Base-by-base conservation (phyloP, 371 early-diverging fungal genomes). In the Rhizomucor pusillus region DNA sequence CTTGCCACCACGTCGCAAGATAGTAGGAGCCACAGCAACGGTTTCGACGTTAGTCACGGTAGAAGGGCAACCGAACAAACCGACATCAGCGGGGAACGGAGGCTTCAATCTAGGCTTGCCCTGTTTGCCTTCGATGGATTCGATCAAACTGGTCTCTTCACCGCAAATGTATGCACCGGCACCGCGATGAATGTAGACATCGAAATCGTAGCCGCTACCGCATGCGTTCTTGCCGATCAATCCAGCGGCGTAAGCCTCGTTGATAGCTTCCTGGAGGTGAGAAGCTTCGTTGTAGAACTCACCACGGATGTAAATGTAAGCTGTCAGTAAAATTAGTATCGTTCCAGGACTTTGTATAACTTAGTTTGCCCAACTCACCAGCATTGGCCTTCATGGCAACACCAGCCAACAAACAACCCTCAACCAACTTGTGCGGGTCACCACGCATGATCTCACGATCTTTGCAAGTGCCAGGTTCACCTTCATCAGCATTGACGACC, bases 101-200 rank as follows among this genome's bases (percentile, higher is more conserved):
- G 98, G 98, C 91, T 98, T 98, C 65, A 98, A 73, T 63, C 98
- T 85, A 24, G 98, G 98, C 85, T 98, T 98, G 39, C 98, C 98
- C 65, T 92, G 93, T 80, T 97, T 97, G 59, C 98, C 98, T 72
- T 98, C 98, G 47, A 98, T 84, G 34, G 93, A 92, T 81, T 98
- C 98, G 65, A 98, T 98, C 66, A 98, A 83, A 52, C 94, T 91
- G 20, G 98, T 98, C 71, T 98, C 98, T 69, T 98, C 98, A 65
- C 98, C 98, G 67, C 98, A 98, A 62, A 98, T 95, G 70, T 98
- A 98, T 34, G 97, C 98, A 65, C 98, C 95, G 43, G 94, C 98
- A 54, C 98, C 98, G 52, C 97, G 94, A 69, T 96, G 97, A 62
- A 98, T 85, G 63, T 90, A 96, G 5, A 98, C 87, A 64, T 98